phyloP scores from a whole-genome alignment of 176 grass and related monocot species.

The Rhynchospora breviuscula region DNA sequence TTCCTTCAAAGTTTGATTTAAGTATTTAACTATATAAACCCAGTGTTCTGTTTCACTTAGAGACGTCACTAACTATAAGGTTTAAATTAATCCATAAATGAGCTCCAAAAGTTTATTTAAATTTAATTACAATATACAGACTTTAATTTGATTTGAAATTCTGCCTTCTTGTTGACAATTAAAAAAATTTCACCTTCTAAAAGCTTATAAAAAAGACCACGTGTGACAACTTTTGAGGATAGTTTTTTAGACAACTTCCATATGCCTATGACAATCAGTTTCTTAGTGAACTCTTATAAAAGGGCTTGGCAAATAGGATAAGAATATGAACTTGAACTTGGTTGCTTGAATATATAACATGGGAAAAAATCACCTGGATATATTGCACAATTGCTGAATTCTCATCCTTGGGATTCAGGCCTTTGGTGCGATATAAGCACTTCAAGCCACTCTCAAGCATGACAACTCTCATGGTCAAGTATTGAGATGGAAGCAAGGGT shows the following conservation, averaged over 20 bases:
- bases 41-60: neutral
- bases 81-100: neutral
- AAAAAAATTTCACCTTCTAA: no score
- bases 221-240: neutral
- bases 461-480: conserved; percentile 52
- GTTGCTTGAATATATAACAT: neutral
- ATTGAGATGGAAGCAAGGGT: conserved; percentile 69
- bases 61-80: neutral
- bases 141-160: neutral
- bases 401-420: conserved; percentile 66
- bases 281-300: neutral
- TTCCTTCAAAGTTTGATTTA: neutral
- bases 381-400: conserved; percentile 92
- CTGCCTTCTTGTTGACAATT: neutral
- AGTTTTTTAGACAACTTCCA: neutral
- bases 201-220: neutral
- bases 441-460: conserved; percentile 80
- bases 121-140: neutral
- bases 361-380: conserved; percentile 58
- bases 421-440: conserved; percentile 58
- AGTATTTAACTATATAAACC: neutral
- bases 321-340: neutral
- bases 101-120: neutral
- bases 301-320: neutral
- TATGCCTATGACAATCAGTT: neutral